Evolutionary conservation across 768 basidiomycete genomes (phyloP).

Genomic region (Baorangia bicolor): DNA sequence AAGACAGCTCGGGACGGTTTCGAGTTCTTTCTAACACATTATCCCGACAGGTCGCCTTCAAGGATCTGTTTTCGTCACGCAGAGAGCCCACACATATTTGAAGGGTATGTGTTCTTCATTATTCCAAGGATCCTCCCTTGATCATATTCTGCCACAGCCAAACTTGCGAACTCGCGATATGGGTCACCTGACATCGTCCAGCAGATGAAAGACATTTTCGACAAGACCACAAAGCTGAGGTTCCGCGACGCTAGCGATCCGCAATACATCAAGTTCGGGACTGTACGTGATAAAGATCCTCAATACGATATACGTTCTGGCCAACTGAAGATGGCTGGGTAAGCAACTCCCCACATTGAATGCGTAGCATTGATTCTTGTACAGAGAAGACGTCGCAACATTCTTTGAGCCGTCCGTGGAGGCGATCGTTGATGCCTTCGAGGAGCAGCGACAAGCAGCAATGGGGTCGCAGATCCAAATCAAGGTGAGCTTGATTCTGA

Average conservation of each 20-base stretch:
- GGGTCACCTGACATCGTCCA: slow-evolving; percentile 29
- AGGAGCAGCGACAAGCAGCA: slow-evolving; percentile 21
- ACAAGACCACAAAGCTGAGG: slow-evolving; percentile 36
- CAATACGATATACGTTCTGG: too few relatives aligned
- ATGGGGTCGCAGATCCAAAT: slow-evolving; percentile 21
- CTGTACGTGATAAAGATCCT: slow-evolving; percentile 34
- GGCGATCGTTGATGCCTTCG: slow-evolving; percentile 35
- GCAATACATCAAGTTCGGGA: slow-evolving; percentile 41
- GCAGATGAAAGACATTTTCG: slow-evolving; percentile 33
- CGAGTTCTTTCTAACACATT: neutral
- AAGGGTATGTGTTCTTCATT: slow-evolving; percentile 15
- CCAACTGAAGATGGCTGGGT: slow-evolving; percentile 38
- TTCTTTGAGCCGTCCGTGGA: too few relatives aligned
- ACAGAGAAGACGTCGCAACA: too few relatives aligned
- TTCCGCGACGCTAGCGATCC: slow-evolving; percentile 37
- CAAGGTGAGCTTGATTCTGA: too few relatives aligned
- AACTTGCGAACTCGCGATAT: slow-evolving; percentile 27
- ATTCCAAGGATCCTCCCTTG: neutral
- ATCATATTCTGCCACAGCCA: slow-evolving; percentile 11
- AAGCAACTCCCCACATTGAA: neutral
- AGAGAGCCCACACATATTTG: slow-evolving; percentile 27
- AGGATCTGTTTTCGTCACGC: slow-evolving; percentile 38
- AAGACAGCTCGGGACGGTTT: neutral
- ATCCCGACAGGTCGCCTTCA: slow-evolving; percentile 32
- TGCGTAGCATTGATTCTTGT: neutral